Evolutionary conservation across 176 grass and related monocot species (phyloP).

Genomic region (Cymbopogon citratus): DNA sequence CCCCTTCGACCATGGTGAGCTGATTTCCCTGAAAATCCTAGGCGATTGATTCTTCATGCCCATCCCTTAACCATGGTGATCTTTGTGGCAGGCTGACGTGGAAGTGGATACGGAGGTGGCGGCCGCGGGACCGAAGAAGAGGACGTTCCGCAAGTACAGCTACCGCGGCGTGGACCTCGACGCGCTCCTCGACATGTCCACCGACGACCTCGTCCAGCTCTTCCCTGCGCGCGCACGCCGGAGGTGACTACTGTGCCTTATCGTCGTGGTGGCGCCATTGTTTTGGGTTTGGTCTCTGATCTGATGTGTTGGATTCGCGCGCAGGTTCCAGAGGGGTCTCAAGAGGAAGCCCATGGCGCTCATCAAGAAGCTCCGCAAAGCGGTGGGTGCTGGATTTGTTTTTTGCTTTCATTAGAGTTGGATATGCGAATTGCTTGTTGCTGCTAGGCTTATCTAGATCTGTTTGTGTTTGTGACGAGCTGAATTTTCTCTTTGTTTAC

Average conservation of each 20-base stretch:
- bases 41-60: background rate
- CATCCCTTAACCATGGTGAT: background rate
- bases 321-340: constrained; percentile 86
- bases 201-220: constrained; percentile 83
- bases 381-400: constrained; percentile 38
- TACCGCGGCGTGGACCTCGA: constrained; percentile 88
- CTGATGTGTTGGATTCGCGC: background rate
- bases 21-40: background rate
- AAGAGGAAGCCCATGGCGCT: constrained; percentile 99
- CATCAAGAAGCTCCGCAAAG: constrained; percentile 96
- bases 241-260: constrained; percentile 24
- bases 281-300: background rate
- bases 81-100: constrained; percentile 49
- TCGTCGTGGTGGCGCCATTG: background rate
- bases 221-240: constrained; percentile 71
- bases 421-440: background rate
- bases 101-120: constrained; percentile 56
- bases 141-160: constrained; percentile 91
- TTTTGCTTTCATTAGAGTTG: background rate
- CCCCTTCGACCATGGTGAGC: constrained; percentile 34
- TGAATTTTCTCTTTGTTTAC: no score
- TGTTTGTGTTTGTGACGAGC: background rate
- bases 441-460: background rate
- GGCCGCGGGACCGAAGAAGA: constrained; percentile 73
- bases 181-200: constrained; percentile 89